Evolutionary conservation across 805 yeast genomes (phyloP).

Genomic region (Ogataea neopini): DNA sequence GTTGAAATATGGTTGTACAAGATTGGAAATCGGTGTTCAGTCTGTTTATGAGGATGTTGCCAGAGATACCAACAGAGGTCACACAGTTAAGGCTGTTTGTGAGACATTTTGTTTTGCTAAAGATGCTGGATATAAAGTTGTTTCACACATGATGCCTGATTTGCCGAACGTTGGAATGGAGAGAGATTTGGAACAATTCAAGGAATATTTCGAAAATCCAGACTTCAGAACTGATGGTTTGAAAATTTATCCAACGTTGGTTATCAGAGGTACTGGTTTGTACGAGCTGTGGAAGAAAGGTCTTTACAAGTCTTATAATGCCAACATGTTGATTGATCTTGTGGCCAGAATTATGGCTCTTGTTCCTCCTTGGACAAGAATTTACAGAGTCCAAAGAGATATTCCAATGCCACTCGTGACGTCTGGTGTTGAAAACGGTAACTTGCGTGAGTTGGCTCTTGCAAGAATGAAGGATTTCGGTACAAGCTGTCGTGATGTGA

Average conservation of each 20-base stretch:
- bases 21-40: slow-evolving; percentile 96
- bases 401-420: slow-evolving; percentile 99
- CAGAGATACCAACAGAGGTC: slow-evolving; percentile 96
- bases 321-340: slow-evolving; percentile 88
- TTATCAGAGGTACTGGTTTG: slow-evolving; percentile 94
- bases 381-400: slow-evolving; percentile 97
- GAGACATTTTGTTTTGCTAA: slow-evolving; percentile 95
- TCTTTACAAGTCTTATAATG: slow-evolving; percentile 88
- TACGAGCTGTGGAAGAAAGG: slow-evolving; percentile 98
- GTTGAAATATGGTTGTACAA: slow-evolving; percentile 94
- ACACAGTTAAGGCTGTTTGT: slow-evolving; percentile 93
- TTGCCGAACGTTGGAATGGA: slow-evolving; percentile 98
- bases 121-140: slow-evolving; percentile 97
- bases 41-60: slow-evolving; percentile 98
- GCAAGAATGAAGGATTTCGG: slow-evolving; percentile 99
- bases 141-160: slow-evolving; percentile 99
- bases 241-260: slow-evolving; percentile 93
- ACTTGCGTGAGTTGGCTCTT: slow-evolving; percentile 88
- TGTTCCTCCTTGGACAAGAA: slow-evolving; percentile 99
- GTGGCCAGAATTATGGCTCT: slow-evolving; percentile 95
- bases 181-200: slow-evolving; percentile 92
- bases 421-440: slow-evolving; percentile 97
- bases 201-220: slow-evolving; percentile 96
- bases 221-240: slow-evolving; percentile 96
- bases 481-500: slow-evolving; percentile 90